Evolutionary conservation across 805 yeast species (phyloP), one percentile per base, ranked within the genome.

Genomic region (Sungouiella thailandica): DNA sequence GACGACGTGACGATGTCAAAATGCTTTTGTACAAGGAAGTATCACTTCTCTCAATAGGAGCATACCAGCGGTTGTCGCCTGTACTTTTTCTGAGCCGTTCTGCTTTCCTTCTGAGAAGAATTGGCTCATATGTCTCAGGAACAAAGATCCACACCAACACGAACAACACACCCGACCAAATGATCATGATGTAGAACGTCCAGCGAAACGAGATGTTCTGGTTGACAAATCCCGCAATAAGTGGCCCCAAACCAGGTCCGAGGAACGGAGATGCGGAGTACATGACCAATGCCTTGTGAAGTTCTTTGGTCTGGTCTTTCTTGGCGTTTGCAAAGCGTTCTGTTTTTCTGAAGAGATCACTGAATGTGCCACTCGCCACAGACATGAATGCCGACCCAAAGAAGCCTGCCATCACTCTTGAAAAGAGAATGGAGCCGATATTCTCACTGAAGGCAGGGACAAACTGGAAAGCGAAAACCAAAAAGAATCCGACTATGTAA

Each of bases 31-130:
- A 40, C 13, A 55, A 34, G 2, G 55, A 31, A 7, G 18, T 24
- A 14, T 30, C 26, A 7, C n/a, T 7, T 9, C 39, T 49, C 32
- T 72, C 77, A 12, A 63, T 34, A 0, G 73, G 70, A 5, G 76
- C 74, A 39, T 55, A 65, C 22, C 52, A 53, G 5, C 51, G 41
- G 7, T 47, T 33, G 40, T 68, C 63, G 2, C 66, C 69, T 5
- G 73, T 66, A 15, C 39, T 43, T 25, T 52, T 49, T 27, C 61
- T 38, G 25, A 57, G 39, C 25, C 60, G 40, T 28, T 32, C 19
- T 10, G 60, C 62, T 39, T 57, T 56, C 10, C 35, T 35, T 24
- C 34, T 37, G 25, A 57, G 41, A 13, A 54, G 37, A 1, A 50
- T 47, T 4, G 62, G 61, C 35, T 49, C 53, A 28, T 50, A 57